Evolutionary conservation across 2,329 filamentous ascomycete species (phyloP).

Genomic region (Emmonsia crescens): DNA sequence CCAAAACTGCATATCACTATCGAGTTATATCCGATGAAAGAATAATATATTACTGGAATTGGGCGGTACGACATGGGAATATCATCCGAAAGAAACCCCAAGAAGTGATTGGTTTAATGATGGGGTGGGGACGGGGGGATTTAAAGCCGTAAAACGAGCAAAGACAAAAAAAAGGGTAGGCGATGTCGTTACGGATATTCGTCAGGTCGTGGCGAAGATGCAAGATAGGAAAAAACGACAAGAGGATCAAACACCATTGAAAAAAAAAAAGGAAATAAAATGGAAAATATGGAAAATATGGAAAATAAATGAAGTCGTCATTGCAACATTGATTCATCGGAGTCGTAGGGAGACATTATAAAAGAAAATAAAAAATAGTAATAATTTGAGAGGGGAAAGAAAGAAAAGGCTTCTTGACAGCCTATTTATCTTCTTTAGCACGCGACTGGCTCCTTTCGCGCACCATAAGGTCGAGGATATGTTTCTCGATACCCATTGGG

Average conservation of each 20-base stretch:
- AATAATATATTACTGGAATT: too few species aligned
- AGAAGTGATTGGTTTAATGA: too few species aligned
- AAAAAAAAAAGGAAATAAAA: neutral
- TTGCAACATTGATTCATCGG: neutral
- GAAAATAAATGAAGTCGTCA: neutral
- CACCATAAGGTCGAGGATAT: constrained; percentile 12
- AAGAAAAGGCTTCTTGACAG: neutral
- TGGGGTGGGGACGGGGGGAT: too few species aligned
- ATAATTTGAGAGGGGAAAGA: neutral
- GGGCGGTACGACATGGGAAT: too few species aligned
- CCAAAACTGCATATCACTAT: too few species aligned
- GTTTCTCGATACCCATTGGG: constrained; percentile 9
- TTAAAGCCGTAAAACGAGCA: neutral
- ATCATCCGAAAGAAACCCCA: too few species aligned
- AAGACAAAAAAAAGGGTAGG: neutral
- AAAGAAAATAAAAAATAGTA: neutral
- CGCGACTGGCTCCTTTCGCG: neutral
- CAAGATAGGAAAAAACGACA: neutral
- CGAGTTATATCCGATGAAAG: too few species aligned
- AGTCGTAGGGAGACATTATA: neutral
- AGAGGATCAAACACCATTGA: neutral
- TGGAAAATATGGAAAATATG: neutral
- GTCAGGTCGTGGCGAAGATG: too few species aligned
- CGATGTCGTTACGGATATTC: too few species aligned
- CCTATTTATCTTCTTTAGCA: neutral